Evolutionary conservation across 1,284 basidiomycete genomes (phyloP).

Genomic region (Tilletia setariae): DNA sequence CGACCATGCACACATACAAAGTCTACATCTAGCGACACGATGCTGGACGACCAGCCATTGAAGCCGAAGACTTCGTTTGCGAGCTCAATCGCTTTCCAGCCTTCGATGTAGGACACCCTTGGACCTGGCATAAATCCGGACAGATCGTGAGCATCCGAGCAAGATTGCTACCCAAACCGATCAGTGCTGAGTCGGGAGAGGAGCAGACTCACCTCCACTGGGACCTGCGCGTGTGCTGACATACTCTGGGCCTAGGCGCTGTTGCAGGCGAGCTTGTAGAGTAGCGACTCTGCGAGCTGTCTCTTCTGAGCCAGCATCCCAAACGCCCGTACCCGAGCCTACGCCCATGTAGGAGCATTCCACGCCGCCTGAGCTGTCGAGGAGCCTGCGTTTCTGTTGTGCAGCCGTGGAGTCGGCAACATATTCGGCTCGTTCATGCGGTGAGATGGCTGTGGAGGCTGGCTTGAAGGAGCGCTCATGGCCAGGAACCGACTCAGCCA

Average conservation of each 20-base stretch:
- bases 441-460: neutral
- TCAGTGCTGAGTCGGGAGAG: neutral
- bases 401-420: neutral
- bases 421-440: neutral
- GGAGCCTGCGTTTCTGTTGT: slow-evolving; percentile 23
- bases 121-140: neutral
- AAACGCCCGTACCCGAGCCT: slow-evolving; percentile 21
- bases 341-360: slow-evolving; percentile 26
- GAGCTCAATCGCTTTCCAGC: slow-evolving; percentile 72
- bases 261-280: slow-evolving; percentile 77
- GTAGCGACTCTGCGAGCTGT: slow-evolving; percentile 59
- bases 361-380: slow-evolving; percentile 33
- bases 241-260: slow-evolving; percentile 88
- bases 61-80: slow-evolving; percentile 98
- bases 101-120: slow-evolving; percentile 91
- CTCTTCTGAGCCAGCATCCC: slow-evolving; percentile 32
- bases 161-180: neutral
- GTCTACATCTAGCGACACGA: slow-evolving; percentile 72
- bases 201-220: slow-evolving; percentile 56
- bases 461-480: neutral
- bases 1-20: slow-evolving; percentile 55
- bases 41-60: slow-evolving; percentile 90
- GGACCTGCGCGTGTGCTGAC: slow-evolving; percentile 85
- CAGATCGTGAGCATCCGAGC: neutral
- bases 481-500: slow-evolving; percentile 7